Conservation (phyloP, 2,329 filamentous ascomycete species). For the Exophiala spinifera region DNA sequence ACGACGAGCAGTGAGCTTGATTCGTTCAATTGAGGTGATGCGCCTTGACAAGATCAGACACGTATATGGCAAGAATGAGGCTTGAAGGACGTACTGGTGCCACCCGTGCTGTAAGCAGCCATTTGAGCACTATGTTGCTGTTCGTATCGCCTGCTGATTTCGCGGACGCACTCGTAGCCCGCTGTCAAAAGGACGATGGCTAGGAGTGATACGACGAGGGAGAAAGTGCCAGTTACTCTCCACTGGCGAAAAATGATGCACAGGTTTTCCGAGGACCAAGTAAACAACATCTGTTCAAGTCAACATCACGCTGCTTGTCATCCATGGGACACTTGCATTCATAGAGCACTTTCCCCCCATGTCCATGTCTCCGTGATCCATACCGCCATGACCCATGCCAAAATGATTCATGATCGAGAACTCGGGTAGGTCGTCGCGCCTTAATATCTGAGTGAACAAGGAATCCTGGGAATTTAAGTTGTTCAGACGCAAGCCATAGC, state of each 20-base stretch:
- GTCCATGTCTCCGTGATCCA: conserved; percentile 55
- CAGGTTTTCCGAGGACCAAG: conserved; percentile 87
- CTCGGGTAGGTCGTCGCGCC: too few species aligned
- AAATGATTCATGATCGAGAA: conserved; percentile 26
- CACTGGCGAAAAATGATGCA: conserved; percentile 94
- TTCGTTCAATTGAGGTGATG: conserved; percentile 37
- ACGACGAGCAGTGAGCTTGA: conserved; percentile 67
- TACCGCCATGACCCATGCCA: conserved; percentile 56
- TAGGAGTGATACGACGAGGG: conserved; percentile 77
- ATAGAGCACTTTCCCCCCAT: conserved; percentile 74
- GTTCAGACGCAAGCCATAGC: too few species aligned
- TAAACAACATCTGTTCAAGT: conserved; percentile 82
- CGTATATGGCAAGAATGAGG: conserved; percentile 1
- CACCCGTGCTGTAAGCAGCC: conserved; percentile 23
- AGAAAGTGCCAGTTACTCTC: conserved; percentile 72
- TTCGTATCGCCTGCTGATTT: conserved; percentile 75
- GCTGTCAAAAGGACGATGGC: conserved; percentile 78
- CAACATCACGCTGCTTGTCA: conserved; percentile 2
- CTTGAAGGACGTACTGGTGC: conserved; percentile 25
- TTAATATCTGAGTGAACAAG: too few species aligned
- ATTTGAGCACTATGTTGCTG: conserved; percentile 45
- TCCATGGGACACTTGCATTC: conserved; percentile 62
- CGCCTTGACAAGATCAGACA: conserved; percentile 28
- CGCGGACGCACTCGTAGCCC: conserved; percentile 88
- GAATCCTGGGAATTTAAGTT: too few species aligned